Percentiles rank a stretch among this genome's conserved stretches.
phyloP scores from a whole-genome alignment of 1,284 basidiomycete species.

The Austropuccinia psidii region DNA sequence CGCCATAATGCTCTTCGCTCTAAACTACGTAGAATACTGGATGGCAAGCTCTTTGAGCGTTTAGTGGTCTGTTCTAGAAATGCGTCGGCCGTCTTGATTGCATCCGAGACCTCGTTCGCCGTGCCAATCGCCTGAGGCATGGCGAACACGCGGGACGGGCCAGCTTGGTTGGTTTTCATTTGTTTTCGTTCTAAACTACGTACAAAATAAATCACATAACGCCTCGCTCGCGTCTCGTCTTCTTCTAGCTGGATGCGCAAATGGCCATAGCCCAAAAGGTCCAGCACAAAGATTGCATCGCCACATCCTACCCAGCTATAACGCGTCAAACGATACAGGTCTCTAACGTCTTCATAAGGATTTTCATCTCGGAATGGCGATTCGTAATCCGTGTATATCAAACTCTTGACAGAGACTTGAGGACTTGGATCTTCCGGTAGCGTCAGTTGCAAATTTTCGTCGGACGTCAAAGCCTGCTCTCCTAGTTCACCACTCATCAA shows the following conservation, averaged over 20 bases:
- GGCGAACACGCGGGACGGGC: background rate
- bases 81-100: slow-evolving; percentile 20
- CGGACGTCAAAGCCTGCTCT: background rate
- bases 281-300: slow-evolving; percentile 44
- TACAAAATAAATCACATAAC: slow-evolving; percentile 11
- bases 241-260: slow-evolving; percentile 4
- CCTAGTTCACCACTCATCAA: background rate
- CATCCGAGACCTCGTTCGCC: background rate
- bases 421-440: background rate
- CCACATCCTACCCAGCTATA: slow-evolving; percentile 48
- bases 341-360: slow-evolving; percentile 16
- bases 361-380: slow-evolving; percentile 38
- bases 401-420: background rate
- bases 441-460: background rate
- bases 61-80: slow-evolving; percentile 8
- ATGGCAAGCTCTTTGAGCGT: background rate
- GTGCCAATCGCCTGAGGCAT: slow-evolving; percentile 5
- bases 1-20: slow-evolving; percentile 57
- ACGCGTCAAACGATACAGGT: slow-evolving; percentile 42
- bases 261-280: slow-evolving; percentile 35
- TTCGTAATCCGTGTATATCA: slow-evolving; percentile 45
- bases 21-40: slow-evolving; percentile 3
- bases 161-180: slow-evolving; percentile 18
- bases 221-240: background rate
- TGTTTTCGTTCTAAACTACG: background rate